Conservation (phyloP, 2,329 filamentous ascomycete genomes). For the Aureobasidium mangrovei region DNA sequence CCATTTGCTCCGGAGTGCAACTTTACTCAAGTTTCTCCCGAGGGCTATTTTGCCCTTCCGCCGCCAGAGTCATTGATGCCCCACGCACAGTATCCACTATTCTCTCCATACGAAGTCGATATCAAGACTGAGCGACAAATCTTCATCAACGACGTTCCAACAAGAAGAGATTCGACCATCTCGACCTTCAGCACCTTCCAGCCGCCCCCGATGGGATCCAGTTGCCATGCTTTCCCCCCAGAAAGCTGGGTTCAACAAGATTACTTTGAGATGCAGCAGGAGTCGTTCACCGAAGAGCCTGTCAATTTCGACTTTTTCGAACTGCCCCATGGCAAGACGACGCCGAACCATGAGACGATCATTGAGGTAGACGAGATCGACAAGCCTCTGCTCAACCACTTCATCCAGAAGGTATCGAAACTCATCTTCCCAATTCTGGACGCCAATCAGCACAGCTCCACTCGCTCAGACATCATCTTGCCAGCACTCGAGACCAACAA, state of each 20-base stretch:
- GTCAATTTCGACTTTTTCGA: slow-evolving; percentile 74
- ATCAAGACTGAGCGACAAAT: slow-evolving; percentile 93
- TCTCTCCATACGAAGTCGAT: slow-evolving; percentile 82
- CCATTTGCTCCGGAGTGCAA: slow-evolving; percentile 56
- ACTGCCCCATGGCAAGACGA: slow-evolving; percentile 60
- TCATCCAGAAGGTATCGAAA: slow-evolving; percentile 77
- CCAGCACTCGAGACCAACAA: slow-evolving; percentile 86
- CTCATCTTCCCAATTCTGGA: slow-evolving; percentile 89
- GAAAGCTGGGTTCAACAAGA: slow-evolving; percentile 66
- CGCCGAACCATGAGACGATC: slow-evolving; percentile 56
- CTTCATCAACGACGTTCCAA: slow-evolving; percentile 83
- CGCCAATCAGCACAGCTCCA: slow-evolving; percentile 75
- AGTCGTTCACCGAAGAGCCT: slow-evolving; percentile 51
- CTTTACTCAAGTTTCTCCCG: slow-evolving; percentile 55
- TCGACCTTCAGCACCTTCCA: slow-evolving; percentile 92
- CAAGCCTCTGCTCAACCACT: slow-evolving; percentile 79
- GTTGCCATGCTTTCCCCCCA: slow-evolving; percentile 52
- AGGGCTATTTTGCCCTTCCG: slow-evolving; percentile 55
- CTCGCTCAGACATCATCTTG: slow-evolving; percentile 72
- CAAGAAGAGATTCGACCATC: slow-evolving; percentile 74
- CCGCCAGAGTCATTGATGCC: slow-evolving; percentile 36
- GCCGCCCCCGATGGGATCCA: slow-evolving; percentile 61
- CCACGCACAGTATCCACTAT: slow-evolving; percentile 49
- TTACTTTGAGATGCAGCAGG: slow-evolving; percentile 57
- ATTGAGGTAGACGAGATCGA: slow-evolving; percentile 84